These are phyloP conservation scores for Boletales sp. DNA, from an alignment of 768 basidiomycete species.

Conservation along the genomic window DNA sequence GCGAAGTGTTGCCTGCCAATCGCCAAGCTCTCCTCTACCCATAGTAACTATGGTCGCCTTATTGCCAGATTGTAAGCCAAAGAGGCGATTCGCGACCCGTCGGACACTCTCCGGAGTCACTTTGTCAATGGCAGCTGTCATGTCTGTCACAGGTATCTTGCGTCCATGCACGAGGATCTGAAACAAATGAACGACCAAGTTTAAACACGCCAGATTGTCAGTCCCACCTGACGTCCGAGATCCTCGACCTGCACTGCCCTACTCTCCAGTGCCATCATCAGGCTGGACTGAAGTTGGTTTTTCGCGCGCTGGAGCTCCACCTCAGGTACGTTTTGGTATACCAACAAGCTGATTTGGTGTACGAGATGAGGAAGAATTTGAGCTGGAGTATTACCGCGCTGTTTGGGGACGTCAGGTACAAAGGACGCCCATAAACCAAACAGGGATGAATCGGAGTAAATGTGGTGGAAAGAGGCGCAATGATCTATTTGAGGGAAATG, in stretches of 20 bases:
- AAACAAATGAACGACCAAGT: conserved; percentile 1
- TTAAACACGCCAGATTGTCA: background rate
- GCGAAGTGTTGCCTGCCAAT: conserved; percentile 57
- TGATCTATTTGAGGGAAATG: conserved; percentile 92
- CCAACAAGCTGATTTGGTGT: conserved; percentile 80
- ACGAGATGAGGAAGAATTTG: conserved; percentile 82
- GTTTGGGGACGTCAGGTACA: conserved; percentile 56
- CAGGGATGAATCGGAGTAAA: conserved; percentile 90
- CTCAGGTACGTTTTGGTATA: conserved; percentile 63
- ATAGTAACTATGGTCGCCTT: conserved; percentile 79
- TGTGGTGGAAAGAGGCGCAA: conserved; percentile 96
- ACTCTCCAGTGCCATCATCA: conserved; percentile 95
- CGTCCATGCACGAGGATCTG: conserved; percentile 83
- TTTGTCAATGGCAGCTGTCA: conserved; percentile 81
- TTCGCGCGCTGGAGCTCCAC: conserved; percentile 82
- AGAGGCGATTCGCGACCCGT: conserved; percentile 72
- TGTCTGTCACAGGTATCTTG: conserved; percentile 84
- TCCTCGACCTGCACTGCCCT: conserved; percentile 83
- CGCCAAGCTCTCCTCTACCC: conserved; percentile 75
- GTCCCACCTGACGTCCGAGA: conserved; percentile 77
- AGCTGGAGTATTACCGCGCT: conserved; percentile 57
- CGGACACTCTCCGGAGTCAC: conserved; percentile 68
- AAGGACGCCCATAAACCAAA: conserved; percentile 91
- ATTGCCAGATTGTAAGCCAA: conserved; percentile 58
- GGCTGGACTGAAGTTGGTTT: conserved; percentile 88